Evolutionary conservation across 306 rosid genomes (phyloP).

Genomic region (Malus sieversii): DNA sequence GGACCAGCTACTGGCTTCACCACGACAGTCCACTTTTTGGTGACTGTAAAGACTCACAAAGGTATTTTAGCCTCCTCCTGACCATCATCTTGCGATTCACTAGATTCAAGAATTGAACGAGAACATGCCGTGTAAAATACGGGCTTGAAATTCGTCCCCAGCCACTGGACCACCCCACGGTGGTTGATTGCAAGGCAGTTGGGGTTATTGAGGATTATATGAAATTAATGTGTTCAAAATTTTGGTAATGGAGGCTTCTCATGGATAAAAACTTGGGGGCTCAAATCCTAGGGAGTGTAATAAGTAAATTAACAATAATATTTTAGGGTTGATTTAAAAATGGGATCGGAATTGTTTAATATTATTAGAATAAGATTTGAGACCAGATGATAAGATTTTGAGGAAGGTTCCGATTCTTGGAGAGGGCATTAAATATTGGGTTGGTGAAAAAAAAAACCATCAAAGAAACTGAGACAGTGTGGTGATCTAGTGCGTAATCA

Average conservation of each 20-base stretch:
- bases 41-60: too few species aligned
- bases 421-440: conserved; percentile 15
- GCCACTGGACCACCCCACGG: too few species aligned
- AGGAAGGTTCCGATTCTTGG: conserved; percentile 26
- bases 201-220: conserved; percentile 12
- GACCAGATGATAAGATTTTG: conserved; percentile 23
- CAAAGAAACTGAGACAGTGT: conserved; percentile 39
- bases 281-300: conserved; percentile 15
- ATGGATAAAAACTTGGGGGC: conserved; percentile 17
- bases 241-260: conserved; percentile 45
- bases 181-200: conserved; percentile 13
- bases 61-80: too few species aligned
- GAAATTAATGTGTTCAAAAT: conserved; percentile 38
- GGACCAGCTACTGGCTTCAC: too few species aligned
- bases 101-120: too few species aligned
- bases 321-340: neutral
- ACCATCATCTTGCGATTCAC: too few species aligned
- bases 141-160: too few species aligned
- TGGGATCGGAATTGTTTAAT: conserved; percentile 11
- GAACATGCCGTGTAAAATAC: too few species aligned
- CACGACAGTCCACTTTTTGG: too few species aligned
- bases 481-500: conserved; percentile 40
- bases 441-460: conserved; percentile 19
- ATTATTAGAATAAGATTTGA: conserved; percentile 21
- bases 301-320: neutral